phyloP scores from a whole-genome alignment of 768 basidiomycete species.

The Panaeolus papilionaceus region DNA sequence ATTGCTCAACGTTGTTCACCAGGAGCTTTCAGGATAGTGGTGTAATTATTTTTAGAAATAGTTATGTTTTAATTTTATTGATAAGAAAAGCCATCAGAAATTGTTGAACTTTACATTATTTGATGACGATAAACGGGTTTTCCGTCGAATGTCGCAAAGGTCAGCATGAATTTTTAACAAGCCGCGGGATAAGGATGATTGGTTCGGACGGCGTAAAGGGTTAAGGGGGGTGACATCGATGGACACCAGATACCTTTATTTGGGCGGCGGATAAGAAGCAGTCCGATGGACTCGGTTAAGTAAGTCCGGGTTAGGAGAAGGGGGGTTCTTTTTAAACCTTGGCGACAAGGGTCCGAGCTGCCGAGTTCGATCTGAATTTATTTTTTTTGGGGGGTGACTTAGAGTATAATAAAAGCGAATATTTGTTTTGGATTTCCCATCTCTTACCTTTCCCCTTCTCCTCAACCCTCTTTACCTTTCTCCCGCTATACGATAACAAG shows the following conservation, averaged over 20 bases:
- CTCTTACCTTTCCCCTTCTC: slow-evolving; percentile 23
- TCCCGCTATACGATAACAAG: slow-evolving; percentile 16
- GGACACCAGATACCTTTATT: slow-evolving; percentile 2
- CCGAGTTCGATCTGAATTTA: slow-evolving; percentile 20
- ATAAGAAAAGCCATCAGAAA: too few relatives aligned
- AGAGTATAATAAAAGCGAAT: slow-evolving; percentile 31
- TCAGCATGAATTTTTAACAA: neutral
- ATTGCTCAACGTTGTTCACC: too few relatives aligned
- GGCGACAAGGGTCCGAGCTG: slow-evolving; percentile 18
- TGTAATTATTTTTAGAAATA: too few relatives aligned
- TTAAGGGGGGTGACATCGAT: neutral
- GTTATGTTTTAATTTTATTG: too few relatives aligned
- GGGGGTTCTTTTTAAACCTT: slow-evolving; percentile 1
- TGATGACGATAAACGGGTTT: neutral
- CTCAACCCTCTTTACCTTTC: slow-evolving; percentile 19
- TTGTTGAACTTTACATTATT: too few relatives aligned
- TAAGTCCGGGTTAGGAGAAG: neutral
- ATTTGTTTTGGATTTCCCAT: slow-evolving; percentile 18
- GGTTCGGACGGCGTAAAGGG: slow-evolving; percentile 3
- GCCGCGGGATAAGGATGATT: slow-evolving; percentile 8
- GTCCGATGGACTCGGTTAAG: slow-evolving; percentile 23
- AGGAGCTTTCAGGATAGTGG: too few relatives aligned
- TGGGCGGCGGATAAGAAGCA: neutral
- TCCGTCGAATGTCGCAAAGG: slow-evolving; percentile 9
- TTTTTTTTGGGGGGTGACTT: slow-evolving; percentile 23